These are phyloP conservation scores for Sherardia arvensis DNA, from an alignment of 257 asterid species.

Conservation along the genomic window DNA sequence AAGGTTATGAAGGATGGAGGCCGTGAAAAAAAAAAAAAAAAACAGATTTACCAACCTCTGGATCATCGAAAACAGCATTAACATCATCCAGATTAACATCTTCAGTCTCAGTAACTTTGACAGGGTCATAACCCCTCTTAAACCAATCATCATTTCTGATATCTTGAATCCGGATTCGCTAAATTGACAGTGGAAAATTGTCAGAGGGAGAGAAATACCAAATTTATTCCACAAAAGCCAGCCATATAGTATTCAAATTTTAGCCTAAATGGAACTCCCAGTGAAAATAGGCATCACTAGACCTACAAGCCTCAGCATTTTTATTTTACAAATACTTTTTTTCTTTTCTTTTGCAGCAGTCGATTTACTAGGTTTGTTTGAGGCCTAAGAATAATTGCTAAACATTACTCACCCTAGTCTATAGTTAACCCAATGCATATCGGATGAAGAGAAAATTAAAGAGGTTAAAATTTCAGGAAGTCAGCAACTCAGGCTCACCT, in stretches of 20 bases:
- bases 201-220: background rate
- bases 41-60: conserved; percentile 58
- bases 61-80: conserved; percentile 94
- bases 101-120: conserved; percentile 62
- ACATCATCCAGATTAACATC: conserved; percentile 89
- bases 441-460: background rate
- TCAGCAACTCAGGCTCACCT: conserved; percentile 33
- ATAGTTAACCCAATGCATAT: background rate
- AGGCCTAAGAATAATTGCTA: background rate
- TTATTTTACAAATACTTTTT: too few relatives aligned
- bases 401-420: background rate
- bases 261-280: conserved; percentile 4
- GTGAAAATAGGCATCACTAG: background rate
- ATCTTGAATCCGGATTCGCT: conserved; percentile 86
- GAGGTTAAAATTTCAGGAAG: background rate
- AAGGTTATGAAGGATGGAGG: background rate
- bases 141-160: conserved; percentile 95
- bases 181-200: conserved; percentile 23
- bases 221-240: background rate
- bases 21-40: background rate
- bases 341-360: too few relatives aligned
- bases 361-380: background rate
- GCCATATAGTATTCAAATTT: background rate
- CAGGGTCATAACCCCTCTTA: conserved; percentile 64
- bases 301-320: background rate